A percentile compares a stretch with the other conserved stretches of the same genome.
Conservation (phyloP, 192 early-diverging fungal species). For the Coemansia sp. region DNA sequence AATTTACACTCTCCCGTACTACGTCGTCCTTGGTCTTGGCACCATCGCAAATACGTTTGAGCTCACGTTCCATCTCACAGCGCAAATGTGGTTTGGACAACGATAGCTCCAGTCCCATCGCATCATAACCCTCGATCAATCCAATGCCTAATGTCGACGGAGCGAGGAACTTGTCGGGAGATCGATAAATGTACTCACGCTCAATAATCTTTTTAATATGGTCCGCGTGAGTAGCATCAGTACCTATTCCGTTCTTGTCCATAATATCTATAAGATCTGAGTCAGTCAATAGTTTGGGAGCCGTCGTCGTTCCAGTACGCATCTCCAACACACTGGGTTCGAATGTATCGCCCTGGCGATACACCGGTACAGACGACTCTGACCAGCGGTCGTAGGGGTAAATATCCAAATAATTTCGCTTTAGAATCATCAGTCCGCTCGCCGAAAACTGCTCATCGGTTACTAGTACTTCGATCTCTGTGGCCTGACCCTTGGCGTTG, state of each 20-base stretch:
- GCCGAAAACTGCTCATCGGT: slow-evolving; percentile 73
- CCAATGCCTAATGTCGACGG: slow-evolving; percentile 89
- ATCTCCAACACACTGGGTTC: slow-evolving; percentile 70
- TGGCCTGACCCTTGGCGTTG: slow-evolving; percentile 86
- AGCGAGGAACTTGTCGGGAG: slow-evolving; percentile 57
- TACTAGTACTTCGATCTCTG: slow-evolving; percentile 70
- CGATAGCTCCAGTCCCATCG: slow-evolving; percentile 83
- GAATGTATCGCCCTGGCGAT: slow-evolving; percentile 68
- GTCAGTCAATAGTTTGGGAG: slow-evolving; percentile 81
- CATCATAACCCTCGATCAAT: slow-evolving; percentile 83
- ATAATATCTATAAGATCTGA: slow-evolving; percentile 86
- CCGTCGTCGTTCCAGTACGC: slow-evolving; percentile 64
- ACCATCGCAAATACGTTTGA: slow-evolving; percentile 76
- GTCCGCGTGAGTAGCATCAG: slow-evolving; percentile 95
- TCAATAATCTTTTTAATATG: slow-evolving; percentile 94
- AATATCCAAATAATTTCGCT: slow-evolving; percentile 90
- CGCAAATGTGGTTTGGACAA: slow-evolving; percentile 89
- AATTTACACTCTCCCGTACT: slow-evolving; percentile 62
- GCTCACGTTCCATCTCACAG: slow-evolving; percentile 80
- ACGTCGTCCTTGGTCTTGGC: slow-evolving; percentile 67
- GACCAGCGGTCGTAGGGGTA: slow-evolving; percentile 93
- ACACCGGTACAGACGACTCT: slow-evolving; percentile 72
- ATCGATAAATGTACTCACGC: slow-evolving; percentile 83
- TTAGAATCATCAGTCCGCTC: slow-evolving; percentile 75
- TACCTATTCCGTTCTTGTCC: slow-evolving; percentile 95